These are phyloP conservation scores for Circinella umbellata DNA, from an alignment of 371 early-diverging fungal species.

Conservation along the genomic window DNA sequence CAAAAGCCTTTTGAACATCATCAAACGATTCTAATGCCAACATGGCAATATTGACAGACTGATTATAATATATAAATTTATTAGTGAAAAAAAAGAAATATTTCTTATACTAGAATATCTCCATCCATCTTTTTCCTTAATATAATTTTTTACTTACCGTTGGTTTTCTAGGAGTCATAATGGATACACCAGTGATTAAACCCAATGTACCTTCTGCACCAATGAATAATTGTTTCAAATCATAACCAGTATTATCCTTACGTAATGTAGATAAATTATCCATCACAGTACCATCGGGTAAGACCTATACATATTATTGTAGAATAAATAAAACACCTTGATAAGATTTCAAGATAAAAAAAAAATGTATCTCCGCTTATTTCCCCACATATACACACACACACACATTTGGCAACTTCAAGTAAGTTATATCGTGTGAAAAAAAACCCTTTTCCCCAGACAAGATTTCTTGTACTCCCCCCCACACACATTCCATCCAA, in stretches of 20 bases:
- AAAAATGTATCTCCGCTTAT: too few relatives aligned
- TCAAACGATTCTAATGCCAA: constrained; percentile 49
- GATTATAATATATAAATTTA: neutral
- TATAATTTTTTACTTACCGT: constrained; percentile 18
- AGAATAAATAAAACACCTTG: too few relatives aligned
- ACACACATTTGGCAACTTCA: too few relatives aligned
- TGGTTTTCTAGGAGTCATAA: constrained; percentile 53
- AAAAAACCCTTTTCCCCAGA: neutral
- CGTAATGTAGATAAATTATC: constrained; percentile 82
- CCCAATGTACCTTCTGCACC: constrained; percentile 91
- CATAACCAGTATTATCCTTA: constrained; percentile 88
- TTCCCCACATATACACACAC: too few relatives aligned
- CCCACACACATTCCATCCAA: neutral
- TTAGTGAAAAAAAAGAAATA: neutral
- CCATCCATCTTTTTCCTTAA: neutral
- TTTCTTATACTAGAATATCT: neutral
- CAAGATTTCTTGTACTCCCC: neutral
- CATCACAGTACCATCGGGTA: constrained; percentile 91
- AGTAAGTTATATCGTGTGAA: too few relatives aligned
- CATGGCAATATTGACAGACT: constrained; percentile 50
- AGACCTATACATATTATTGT: constrained; percentile 46
- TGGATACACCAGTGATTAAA: constrained; percentile 80
- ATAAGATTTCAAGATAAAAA: too few relatives aligned
- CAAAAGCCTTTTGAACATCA: constrained; percentile 44
- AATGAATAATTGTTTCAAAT: constrained; percentile 89